phyloP scores from a whole-genome alignment of 805 yeast genomes.

The Ogataea methanolica region DNA sequence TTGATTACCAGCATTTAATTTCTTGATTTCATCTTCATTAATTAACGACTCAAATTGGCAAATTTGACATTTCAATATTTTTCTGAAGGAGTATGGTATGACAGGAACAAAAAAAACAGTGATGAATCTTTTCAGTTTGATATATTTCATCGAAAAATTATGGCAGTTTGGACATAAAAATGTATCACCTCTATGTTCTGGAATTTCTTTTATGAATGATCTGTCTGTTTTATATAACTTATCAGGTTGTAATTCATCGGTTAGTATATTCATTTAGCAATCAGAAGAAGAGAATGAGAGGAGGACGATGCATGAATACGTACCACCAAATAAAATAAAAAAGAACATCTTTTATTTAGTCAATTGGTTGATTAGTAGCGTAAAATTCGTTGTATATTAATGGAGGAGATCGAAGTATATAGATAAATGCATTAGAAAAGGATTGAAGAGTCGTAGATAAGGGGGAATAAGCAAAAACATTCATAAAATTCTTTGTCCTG shows the following conservation, averaged over 20 bases:
- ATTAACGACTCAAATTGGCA: constrained; percentile 12
- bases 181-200: constrained; percentile 8
- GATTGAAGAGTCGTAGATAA: neutral
- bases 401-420: too few species aligned
- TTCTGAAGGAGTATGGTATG: constrained; percentile 20
- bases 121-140: constrained; percentile 20
- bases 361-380: neutral
- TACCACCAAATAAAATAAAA: constrained; percentile 19
- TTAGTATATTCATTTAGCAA: neutral
- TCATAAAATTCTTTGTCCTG: too few species aligned
- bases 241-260: neutral
- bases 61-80: constrained; percentile 22
- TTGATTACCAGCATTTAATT: neutral
- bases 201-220: constrained; percentile 10
- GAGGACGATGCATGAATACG: constrained; percentile 2
- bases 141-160: constrained; percentile 21
- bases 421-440: too few species aligned
- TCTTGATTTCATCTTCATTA: neutral
- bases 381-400: too few species aligned
- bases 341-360: constrained; percentile 8
- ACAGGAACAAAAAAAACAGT: constrained; percentile 24
- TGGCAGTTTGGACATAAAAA: constrained; percentile 26
- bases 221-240: constrained; percentile 3
- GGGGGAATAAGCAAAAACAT: too few species aligned
- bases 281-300: neutral